Base-by-base conservation (phyloP, 345 rosid genomes). In the Limnanthes douglasii region DNA sequence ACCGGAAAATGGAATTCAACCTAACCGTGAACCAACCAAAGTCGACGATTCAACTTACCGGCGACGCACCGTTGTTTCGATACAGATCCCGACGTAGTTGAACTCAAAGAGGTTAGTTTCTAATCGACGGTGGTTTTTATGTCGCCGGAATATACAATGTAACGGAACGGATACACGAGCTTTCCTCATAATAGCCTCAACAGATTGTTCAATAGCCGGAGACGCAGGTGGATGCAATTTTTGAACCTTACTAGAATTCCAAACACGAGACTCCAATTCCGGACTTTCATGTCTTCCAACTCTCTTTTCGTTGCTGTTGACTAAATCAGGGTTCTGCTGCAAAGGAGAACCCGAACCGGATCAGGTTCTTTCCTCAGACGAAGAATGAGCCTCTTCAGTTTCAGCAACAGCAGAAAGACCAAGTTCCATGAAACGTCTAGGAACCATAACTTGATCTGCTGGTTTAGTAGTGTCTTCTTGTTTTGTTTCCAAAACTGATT, bases 111-210 rank as follows among this genome's bases (percentile, higher is more conserved):
- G n/a, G n/a, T n/a, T n/a, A n/a, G n/a, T n/a, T n/a, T n/a, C n/a
- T n/a, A n/a, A n/a, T n/a, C n/a, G n/a, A n/a, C n/a, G n/a, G n/a
- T n/a, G n/a, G n/a, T n/a, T n/a, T n/a, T n/a, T n/a, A n/a, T n/a
- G n/a, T n/a, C n/a, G n/a, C n/a, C n/a, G n/a, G n/a, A n/a, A n/a
- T n/a, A n/a, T n/a, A n/a, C n/a, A n/a, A n/a, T n/a, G n/a, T n/a
- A n/a, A n/a, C n/a, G n/a, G 94, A 50, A 90, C 96, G 0, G 98
- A 80, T 44, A 90, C 98, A 34, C 98, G 95, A 3, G 94, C 98
- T 59, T 77, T 90, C 41, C 93, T 78, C 94, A 90, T 85, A 16
- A 88, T 75, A 22, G 93, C 93, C 21, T 84, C 90, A 0, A 66
- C 25, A 6, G 90, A 53, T 45, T 79, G 95, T 18, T 88, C 90